These are phyloP conservation scores for Fusarium solani-melongenae DNA, from an alignment of 2,329 filamentous ascomycete genomes.

Conservation along the genomic window DNA sequence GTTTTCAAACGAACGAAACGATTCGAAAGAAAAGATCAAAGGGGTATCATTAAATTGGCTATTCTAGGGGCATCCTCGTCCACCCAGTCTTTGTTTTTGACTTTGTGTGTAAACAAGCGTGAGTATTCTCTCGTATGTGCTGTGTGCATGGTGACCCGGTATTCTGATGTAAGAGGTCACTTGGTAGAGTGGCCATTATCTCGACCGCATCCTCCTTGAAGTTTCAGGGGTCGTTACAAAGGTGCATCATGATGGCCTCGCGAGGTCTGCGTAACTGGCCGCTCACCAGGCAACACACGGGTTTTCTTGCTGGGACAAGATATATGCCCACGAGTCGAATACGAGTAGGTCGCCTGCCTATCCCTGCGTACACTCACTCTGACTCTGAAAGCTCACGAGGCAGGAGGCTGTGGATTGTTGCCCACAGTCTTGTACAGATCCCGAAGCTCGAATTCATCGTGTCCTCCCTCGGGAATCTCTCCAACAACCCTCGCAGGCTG, in stretches of 20 bases:
- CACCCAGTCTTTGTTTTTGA: neutral
- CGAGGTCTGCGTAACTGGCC: neutral
- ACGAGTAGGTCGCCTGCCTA: neutral
- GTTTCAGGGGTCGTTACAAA: neutral
- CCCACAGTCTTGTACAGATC: slow-evolving; percentile 73
- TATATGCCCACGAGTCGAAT: neutral
- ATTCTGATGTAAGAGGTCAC: neutral
- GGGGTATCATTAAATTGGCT: neutral
- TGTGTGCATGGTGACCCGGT: neutral
- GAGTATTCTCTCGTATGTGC: neutral
- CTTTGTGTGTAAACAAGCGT: neutral
- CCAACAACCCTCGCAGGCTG: slow-evolving; percentile 82
- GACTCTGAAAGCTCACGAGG: slow-evolving; percentile 33
- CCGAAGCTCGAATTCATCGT: slow-evolving; percentile 72
- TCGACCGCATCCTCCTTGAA: neutral
- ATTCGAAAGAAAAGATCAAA: neutral
- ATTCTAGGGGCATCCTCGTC: neutral
- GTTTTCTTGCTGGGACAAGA: neutral
- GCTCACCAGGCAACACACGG: neutral
- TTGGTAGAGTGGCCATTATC: neutral
- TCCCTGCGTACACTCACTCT: neutral
- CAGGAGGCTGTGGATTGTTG: slow-evolving; percentile 60
- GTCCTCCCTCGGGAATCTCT: slow-evolving; percentile 79
- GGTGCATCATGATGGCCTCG: neutral
- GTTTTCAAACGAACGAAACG: neutral